Conservation (phyloP, 2,329 filamentous ascomycete species). For the Pyricularia pennisetigena region DNA sequence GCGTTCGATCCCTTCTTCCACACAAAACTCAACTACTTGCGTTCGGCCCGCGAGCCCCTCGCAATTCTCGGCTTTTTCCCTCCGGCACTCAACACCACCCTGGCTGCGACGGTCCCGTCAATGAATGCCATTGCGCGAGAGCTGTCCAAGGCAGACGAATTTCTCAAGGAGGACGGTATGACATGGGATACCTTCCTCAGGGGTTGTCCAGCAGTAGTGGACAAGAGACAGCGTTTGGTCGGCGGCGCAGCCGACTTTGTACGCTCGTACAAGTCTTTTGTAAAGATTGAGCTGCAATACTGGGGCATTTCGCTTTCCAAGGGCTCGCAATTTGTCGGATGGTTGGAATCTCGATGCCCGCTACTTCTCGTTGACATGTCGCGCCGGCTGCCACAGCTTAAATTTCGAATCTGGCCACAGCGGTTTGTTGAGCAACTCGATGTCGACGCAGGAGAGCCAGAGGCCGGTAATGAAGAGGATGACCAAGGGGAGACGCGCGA, state of each 20-base stretch:
- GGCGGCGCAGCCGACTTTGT: conserved; percentile 37
- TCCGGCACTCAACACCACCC: conserved; percentile 50
- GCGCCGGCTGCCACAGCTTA: conserved; percentile 37
- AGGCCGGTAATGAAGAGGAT: not conserved
- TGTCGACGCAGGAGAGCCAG: conserved; percentile 6
- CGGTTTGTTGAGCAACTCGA: conserved; percentile 43
- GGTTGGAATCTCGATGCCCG: conserved; percentile 53
- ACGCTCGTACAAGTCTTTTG: conserved; percentile 38
- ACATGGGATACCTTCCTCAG: conserved; percentile 34
- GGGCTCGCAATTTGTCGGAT: conserved; percentile 47
- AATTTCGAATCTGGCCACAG: conserved; percentile 52
- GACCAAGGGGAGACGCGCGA: conserved; percentile 23
- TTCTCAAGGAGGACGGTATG: conserved; percentile 24
- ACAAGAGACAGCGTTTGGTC: not conserved
- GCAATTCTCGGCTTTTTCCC: conserved; percentile 53
- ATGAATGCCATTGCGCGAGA: conserved; percentile 40
- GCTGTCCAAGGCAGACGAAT: conserved; percentile 32
- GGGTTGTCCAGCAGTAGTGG: not conserved
- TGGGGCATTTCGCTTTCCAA: conserved; percentile 50
- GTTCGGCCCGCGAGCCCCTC: conserved; percentile 48
- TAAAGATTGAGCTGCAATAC: conserved; percentile 53
- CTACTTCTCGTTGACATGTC: conserved; percentile 49
- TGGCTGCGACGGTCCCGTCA: conserved; percentile 42
- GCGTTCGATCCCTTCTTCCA: conserved; percentile 54
- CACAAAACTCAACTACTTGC: conserved; percentile 36